Conservation (phyloP, 495 filamentous ascomycete species). For the Daldinia concentrica region DNA sequence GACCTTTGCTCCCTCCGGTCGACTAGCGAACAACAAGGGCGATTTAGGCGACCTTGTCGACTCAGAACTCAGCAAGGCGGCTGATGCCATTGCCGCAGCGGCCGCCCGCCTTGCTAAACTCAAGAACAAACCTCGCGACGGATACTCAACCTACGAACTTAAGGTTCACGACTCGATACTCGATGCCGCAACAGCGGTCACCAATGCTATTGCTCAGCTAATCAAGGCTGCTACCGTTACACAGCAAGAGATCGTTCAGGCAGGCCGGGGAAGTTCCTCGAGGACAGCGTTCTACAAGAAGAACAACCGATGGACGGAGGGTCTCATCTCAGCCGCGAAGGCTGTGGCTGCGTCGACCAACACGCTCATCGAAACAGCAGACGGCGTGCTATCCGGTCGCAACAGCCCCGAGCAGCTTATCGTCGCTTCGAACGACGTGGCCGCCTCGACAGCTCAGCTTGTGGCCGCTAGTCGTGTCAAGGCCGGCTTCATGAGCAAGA, state of each 20-base stretch:
- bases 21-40: slow-evolving; percentile 76
- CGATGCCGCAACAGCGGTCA: slow-evolving; percentile 92
- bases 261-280: slow-evolving; percentile 87
- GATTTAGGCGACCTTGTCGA: slow-evolving; percentile 96
- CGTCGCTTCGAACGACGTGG: slow-evolving; percentile 95
- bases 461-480: slow-evolving; percentile 96
- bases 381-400: slow-evolving; percentile 89
- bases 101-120: slow-evolving; percentile 87
- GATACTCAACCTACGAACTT: slow-evolving; percentile 96
- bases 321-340: slow-evolving; percentile 95
- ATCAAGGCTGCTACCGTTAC: slow-evolving; percentile 95
- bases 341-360: slow-evolving; percentile 93
- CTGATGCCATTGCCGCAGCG: slow-evolving; percentile 92
- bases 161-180: slow-evolving; percentile 94
- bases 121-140: slow-evolving; percentile 90
- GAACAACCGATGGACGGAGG: slow-evolving; percentile 96
- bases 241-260: slow-evolving; percentile 97
- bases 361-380: slow-evolving; percentile 95
- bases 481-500: slow-evolving; percentile 97
- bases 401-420: slow-evolving; percentile 97
- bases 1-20: slow-evolving; percentile 83
- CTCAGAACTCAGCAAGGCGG: slow-evolving; percentile 89
- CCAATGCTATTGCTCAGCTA: slow-evolving; percentile 92
- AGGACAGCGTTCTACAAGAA: slow-evolving; percentile 99
- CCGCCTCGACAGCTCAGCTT: slow-evolving; percentile 93